phyloP scores from a whole-genome alignment of 352 stramenopile genomes.

The Ophiocytium majus region DNA sequence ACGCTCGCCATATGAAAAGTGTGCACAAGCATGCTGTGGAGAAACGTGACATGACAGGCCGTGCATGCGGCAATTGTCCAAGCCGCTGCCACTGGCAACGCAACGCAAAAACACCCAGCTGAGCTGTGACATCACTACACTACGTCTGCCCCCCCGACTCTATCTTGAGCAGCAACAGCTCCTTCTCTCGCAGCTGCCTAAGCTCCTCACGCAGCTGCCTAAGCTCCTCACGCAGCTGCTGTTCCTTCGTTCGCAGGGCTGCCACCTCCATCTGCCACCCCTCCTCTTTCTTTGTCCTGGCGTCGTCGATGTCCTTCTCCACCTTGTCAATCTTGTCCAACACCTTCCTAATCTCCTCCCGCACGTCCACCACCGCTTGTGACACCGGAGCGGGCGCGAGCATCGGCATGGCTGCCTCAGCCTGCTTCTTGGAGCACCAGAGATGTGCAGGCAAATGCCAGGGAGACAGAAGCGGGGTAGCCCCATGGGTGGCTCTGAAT shows the following conservation, averaged over 20 bases:
- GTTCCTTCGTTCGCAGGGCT: not conserved
- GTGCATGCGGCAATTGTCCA: no score
- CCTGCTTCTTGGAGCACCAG: not conserved
- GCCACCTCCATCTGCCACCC: not conserved
- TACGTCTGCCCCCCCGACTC: no score
- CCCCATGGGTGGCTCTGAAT: not conserved
- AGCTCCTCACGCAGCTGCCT: not conserved
- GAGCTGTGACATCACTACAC: no score
- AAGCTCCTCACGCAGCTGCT: not conserved
- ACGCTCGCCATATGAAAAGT: no score
- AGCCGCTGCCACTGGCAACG: no score
- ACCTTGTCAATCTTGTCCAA: not conserved
- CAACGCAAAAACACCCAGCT: no score
- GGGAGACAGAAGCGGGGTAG: not conserved
- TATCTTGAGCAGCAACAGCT: conserved; percentile 10
- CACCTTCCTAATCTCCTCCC: not conserved
- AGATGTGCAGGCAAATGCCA: not conserved
- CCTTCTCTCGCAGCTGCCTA: no score
- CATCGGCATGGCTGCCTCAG: not conserved
- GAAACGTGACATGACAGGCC: no score
- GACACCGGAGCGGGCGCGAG: not conserved
- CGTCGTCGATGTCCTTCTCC: not conserved
- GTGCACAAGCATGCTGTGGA: no score
- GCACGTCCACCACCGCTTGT: not conserved
- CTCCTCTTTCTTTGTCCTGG: not conserved